These are phyloP conservation scores for Porphyrellus sp. DNA, from an alignment of 1,284 basidiomycete genomes.

Conservation along the genomic window DNA sequence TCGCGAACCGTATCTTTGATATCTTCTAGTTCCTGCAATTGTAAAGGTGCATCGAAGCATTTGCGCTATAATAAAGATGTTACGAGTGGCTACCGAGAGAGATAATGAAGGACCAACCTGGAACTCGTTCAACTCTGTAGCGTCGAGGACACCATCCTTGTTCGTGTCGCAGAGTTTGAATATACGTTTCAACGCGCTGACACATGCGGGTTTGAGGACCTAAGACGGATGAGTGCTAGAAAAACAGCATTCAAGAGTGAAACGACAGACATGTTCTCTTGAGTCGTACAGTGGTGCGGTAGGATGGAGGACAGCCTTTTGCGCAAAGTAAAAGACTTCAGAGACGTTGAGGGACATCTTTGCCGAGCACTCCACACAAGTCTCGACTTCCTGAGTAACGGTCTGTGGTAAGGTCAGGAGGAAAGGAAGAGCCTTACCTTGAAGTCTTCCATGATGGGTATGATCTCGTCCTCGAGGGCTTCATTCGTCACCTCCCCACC, in stretches of 20 bases:
- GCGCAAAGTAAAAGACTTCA: slow-evolving; percentile 99
- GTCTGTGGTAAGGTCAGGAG: slow-evolving; percentile 10
- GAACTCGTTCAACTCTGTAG: slow-evolving; percentile 93
- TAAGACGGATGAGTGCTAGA: slow-evolving; percentile 31
- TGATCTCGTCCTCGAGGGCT: slow-evolving; percentile 89
- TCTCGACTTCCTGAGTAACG: slow-evolving; percentile 83
- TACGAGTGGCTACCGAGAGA: background rate
- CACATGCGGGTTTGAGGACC: slow-evolving; percentile 93
- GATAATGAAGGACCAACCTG: slow-evolving; percentile 55
- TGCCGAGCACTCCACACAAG: slow-evolving; percentile 96
- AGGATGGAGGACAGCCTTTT: slow-evolving; percentile 96
- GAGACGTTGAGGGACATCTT: slow-evolving; percentile 89
- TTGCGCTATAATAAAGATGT: slow-evolving; percentile 57
- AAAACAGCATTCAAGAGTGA: slow-evolving; percentile 3
- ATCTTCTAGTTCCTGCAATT: slow-evolving; percentile 89
- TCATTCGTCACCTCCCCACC: slow-evolving; percentile 93
- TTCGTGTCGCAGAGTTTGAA: slow-evolving; percentile 95
- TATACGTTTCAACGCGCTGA: slow-evolving; percentile 86
- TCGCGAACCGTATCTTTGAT: slow-evolving; percentile 84
- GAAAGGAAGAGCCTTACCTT: slow-evolving; percentile 55
- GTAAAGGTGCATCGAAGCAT: slow-evolving; percentile 92
- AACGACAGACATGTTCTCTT: slow-evolving; percentile 72
- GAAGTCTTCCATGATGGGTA: slow-evolving; percentile 96
- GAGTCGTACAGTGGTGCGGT: slow-evolving; percentile 98
- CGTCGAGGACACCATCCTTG: slow-evolving; percentile 91